Evolutionary conservation across 148 eudicot genomes (phyloP), one percentile per base, ranked within the genome.

Genomic region (Persicaria tinctoria): DNA sequence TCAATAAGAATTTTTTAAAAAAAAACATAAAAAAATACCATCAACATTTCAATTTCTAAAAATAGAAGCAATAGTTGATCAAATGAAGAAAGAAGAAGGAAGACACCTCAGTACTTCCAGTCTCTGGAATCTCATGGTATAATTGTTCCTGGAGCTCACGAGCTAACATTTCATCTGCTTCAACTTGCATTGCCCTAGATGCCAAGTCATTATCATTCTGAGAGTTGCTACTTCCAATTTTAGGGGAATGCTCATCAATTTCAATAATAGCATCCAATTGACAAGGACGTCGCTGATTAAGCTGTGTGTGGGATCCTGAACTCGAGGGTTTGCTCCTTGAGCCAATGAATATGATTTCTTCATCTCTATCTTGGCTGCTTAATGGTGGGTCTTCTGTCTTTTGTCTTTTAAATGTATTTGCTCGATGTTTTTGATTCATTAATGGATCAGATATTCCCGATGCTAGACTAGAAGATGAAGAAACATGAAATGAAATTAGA

Each of bases 131-230:
- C 80, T 92, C 99, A 83, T 83, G 89, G 76, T 95, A 95, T 70
- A 95, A 76, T 74, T 95, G 96, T 78, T 92, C 96, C 84, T 95
- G 99, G 51, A 95, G 92, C 78, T 90, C 89, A 80, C 88, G 85
- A 62, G 99, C 99, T 83, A 95, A 78, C 85, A 78, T 85, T 82
- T 92, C 99, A 90, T 95, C 99, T 64, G 84, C 90, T 81, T 95
- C 87, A 57, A 90, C 68, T 77, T 95, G 99, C 75, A 81, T 73
- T 20, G 87, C 85, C 84, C 80, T 87, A 51, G 80, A 86, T 81
- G 87, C 88, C 32, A 79, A 75, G 70, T 80, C 87, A 79, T 75
- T 76, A 59, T 75, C 84, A 83, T 47, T 75, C 59, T 59, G 59
- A 47, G 85, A 64, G 56, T 66, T 78, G 74, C 73, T 46, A 12